Percentiles rank a stretch among this genome's conserved stretches.
Conservation (phyloP, 805 yeast species). For the Metschnikowia matae region DNA sequence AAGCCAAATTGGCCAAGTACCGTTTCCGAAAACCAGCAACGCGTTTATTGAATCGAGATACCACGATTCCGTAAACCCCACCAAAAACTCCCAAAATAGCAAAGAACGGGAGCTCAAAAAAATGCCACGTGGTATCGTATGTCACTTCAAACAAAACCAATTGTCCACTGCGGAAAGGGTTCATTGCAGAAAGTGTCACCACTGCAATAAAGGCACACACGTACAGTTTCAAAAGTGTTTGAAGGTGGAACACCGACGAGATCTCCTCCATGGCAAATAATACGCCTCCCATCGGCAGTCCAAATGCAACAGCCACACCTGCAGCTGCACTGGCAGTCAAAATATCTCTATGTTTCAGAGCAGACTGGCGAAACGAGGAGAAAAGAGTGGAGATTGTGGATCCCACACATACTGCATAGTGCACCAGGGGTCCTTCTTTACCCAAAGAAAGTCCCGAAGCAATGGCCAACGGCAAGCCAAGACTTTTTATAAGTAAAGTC, state of each 20-base stretch:
- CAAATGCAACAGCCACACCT: slow-evolving; percentile 98
- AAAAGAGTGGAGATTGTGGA: slow-evolving; percentile 62
- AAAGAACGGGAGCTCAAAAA: slow-evolving; percentile 78
- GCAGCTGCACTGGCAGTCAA: slow-evolving; percentile 93
- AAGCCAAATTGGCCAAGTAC: slow-evolving; percentile 53
- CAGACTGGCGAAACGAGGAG: slow-evolving; percentile 40
- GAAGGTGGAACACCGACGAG: slow-evolving; percentile 63
- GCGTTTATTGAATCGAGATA: slow-evolving; percentile 69
- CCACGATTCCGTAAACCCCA: slow-evolving; percentile 80
- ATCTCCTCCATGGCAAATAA: slow-evolving; percentile 91
- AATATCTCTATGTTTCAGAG: slow-evolving; percentile 50
- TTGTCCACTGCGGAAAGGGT: slow-evolving; percentile 94
- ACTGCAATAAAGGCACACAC: slow-evolving; percentile 89
- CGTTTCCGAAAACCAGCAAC: slow-evolving; percentile 74
- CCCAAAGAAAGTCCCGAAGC: slow-evolving; percentile 93
- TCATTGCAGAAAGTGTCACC: slow-evolving; percentile 68
- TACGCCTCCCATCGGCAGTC: slow-evolving; percentile 95
- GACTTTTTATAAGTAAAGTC: slow-evolving; percentile 70
- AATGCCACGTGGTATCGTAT: slow-evolving; percentile 83
- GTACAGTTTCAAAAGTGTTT: slow-evolving; percentile 87
- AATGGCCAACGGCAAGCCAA: slow-evolving; percentile 85
- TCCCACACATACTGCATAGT: slow-evolving; percentile 97
- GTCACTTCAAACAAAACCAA: slow-evolving; percentile 89
- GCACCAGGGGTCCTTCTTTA: slow-evolving; percentile 97
- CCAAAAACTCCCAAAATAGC: slow-evolving; percentile 83